These are phyloP conservation scores for Dictyostelium brefeldianum DNA, from an alignment of 78 protist genomes.

Conservation along the genomic window DNA sequence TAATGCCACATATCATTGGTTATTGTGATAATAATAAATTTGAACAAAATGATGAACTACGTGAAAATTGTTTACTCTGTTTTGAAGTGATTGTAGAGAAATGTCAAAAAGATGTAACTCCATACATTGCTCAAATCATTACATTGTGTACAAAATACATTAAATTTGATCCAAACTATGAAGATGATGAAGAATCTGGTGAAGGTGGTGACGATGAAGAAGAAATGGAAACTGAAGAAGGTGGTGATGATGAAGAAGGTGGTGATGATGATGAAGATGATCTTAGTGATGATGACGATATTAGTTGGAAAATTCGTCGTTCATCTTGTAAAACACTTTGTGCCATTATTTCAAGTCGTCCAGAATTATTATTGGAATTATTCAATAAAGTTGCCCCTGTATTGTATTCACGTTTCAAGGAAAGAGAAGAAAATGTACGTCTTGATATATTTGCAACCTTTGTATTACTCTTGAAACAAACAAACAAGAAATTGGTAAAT, in stretches of 20 bases:
- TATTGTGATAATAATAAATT: conserved; percentile 66
- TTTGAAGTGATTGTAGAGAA: conserved; percentile 86
- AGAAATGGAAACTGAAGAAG: conserved; percentile 55
- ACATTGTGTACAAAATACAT: conserved; percentile 58
- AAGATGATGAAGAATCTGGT: conserved; percentile 82
- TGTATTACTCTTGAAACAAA: conserved; percentile 69
- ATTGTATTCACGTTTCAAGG: conserved; percentile 85
- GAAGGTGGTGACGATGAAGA: conserved; percentile 74
- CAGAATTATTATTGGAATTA: conserved; percentile 77
- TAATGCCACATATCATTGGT: conserved; percentile 60
- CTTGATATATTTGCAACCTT: conserved; percentile 63
- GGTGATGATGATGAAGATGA: conserved; percentile 81
- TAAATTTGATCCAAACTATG: conserved; percentile 95
- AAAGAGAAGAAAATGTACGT: conserved; percentile 95
- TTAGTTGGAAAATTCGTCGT: conserved; percentile 96
- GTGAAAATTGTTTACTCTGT: conserved; percentile 91
- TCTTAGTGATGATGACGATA: conserved; percentile 95
- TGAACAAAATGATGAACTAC: conserved; percentile 89
- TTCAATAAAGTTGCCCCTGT: conserved; percentile 84
- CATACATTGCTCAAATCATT: conserved; percentile 68
- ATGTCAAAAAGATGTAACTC: conserved; percentile 86
- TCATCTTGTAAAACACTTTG: conserved; percentile 86
- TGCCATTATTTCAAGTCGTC: conserved; percentile 87
- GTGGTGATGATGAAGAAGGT: conserved; percentile 43
- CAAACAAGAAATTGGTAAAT: conserved; percentile 27